Percentiles rank a stretch among this genome's conserved stretches.
Evolutionary conservation across 805 yeast genomes (phyloP).

Genomic region (Kluyveromyces starmeri): DNA sequence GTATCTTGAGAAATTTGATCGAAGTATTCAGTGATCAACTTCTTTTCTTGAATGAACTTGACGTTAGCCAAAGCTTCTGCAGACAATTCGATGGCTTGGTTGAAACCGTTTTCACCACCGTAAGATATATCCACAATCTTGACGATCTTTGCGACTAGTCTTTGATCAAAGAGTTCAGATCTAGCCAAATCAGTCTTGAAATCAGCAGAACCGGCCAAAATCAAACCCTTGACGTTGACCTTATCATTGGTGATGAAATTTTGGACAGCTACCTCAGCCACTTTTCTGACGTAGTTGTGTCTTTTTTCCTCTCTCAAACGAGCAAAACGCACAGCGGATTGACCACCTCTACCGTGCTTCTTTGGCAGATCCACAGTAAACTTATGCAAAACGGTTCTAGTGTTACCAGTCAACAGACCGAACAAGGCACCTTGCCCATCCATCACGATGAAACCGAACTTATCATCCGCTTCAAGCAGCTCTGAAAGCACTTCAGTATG

Average conservation of each 20-base stretch:
- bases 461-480: constrained; percentile 88
- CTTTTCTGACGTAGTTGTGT: constrained; percentile 96
- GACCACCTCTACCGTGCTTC: constrained; percentile 99
- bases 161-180: constrained; percentile 86
- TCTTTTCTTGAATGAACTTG: constrained; percentile 96
- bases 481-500: constrained; percentile 96
- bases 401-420: constrained; percentile 93
- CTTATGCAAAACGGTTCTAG: constrained; percentile 92
- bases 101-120: constrained; percentile 99
- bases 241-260: constrained; percentile 92
- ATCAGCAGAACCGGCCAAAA: constrained; percentile 98
- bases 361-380: constrained; percentile 96
- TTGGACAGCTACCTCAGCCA: constrained; percentile 96
- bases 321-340: constrained; percentile 97
- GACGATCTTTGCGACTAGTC: constrained; percentile 79
- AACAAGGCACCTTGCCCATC: constrained; percentile 98
- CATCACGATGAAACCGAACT: constrained; percentile 96
- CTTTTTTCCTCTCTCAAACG: constrained; percentile 98
- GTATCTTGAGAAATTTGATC: constrained; percentile 97
- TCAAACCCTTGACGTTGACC: constrained; percentile 87
- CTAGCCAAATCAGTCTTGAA: constrained; percentile 90
- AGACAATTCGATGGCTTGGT: constrained; percentile 96
- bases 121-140: constrained; percentile 94
- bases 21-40: constrained; percentile 81
- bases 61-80: constrained; percentile 97